phyloP scores from a whole-genome alignment of 1,284 basidiomycete genomes.

The Taiwanofungus camphoratus region DNA sequence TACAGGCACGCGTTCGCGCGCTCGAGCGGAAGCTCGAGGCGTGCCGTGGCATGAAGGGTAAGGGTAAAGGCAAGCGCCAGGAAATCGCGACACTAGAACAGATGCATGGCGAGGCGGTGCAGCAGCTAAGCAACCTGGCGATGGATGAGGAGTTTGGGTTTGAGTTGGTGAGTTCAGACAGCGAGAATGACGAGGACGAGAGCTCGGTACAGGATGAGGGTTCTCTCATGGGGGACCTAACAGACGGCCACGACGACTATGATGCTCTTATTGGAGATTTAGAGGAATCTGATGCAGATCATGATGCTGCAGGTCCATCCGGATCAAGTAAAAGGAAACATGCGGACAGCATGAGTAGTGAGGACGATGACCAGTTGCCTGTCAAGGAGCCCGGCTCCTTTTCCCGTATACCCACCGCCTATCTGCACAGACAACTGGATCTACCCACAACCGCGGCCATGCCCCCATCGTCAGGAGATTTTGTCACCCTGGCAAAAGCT shows the following conservation, averaged over 20 bases:
- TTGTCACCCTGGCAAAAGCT: conserved; percentile 22
- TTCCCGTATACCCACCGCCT: conserved; percentile 27
- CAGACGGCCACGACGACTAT: conserved; percentile 17
- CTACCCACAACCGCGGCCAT: conserved; percentile 25
- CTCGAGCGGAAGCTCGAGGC: conserved; percentile 24
- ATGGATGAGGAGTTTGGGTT: conserved; percentile 22
- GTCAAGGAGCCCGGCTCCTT: conserved; percentile 26
- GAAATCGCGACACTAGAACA: conserved; percentile 21
- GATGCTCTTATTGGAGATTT: conserved; percentile 15
- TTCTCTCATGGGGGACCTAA: conserved; percentile 10
- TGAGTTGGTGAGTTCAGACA: conserved; percentile 11
- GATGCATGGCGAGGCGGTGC: conserved; percentile 22
- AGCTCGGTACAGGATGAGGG: too few species aligned
- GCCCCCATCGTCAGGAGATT: conserved; percentile 14
- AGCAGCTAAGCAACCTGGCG: conserved; percentile 22
- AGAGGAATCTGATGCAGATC: conserved; percentile 12
- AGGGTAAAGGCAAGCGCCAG: conserved; percentile 20
- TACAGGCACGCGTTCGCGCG: conserved; percentile 22
- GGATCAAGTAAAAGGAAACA: background rate
- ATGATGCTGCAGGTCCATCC: conserved; percentile 3
- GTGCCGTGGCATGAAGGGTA: conserved; percentile 15
- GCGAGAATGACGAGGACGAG: conserved; percentile 21
- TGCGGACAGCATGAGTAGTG: conserved; percentile 6
- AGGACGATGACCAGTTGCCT: background rate
- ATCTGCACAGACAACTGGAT: conserved; percentile 24